Base-by-base conservation (phyloP, 495 filamentous ascomycete genomes). In the Aspergillus sclerotioniger region DNA sequence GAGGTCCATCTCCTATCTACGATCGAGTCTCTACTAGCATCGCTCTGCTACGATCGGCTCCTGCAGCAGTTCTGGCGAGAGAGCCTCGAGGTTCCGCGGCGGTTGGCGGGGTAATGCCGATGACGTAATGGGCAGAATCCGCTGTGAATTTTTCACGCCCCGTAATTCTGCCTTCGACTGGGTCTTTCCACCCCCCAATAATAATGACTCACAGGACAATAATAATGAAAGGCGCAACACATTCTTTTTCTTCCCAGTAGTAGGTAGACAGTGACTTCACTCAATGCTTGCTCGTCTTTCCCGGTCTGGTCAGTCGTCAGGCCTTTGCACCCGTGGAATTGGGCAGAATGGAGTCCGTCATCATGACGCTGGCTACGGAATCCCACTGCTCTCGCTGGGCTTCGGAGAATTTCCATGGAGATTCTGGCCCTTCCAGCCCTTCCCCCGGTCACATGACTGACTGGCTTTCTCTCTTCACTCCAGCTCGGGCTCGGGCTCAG, bases 31-130 rank as follows among this genome's bases (percentile, higher is more conserved):
- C 21, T 39, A 48, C 33, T 21, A 31, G 8, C 51, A 46, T 32
- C 50, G 6, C 13, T 13, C 28, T 35, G 10, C 50, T 19, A 12
- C 48, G 29, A 3, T 17, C 44, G 19, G 20, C 44, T 46, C n/a
- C 41, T 45, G 45, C 10, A 21, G 45, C 45, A 47, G 21, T 20
- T 50, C 32, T 6, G 10, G 21, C 16, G 17, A 25, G 10, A 13
- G 33, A 41, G 32, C 25, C 20, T 17, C 5, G 28, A 25, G 20
- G 19, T 16, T 49, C 39, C 35, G 50, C 25, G 12, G 31, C n/a
- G 29, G 41, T 61, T 59, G 59, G 63, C 57, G 63, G 63, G 63
- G 63, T 56, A 33, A 47, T 20, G 12, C 20, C 16, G 53, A 57
- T 65, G 63, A 65, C 57, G 63, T 62, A 65, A 62, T 35, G n/a